These are phyloP conservation scores for Tetrahymena malaccensis DNA, from an alignment of 73 alveolate genomes.

Conservation along the genomic window DNA sequence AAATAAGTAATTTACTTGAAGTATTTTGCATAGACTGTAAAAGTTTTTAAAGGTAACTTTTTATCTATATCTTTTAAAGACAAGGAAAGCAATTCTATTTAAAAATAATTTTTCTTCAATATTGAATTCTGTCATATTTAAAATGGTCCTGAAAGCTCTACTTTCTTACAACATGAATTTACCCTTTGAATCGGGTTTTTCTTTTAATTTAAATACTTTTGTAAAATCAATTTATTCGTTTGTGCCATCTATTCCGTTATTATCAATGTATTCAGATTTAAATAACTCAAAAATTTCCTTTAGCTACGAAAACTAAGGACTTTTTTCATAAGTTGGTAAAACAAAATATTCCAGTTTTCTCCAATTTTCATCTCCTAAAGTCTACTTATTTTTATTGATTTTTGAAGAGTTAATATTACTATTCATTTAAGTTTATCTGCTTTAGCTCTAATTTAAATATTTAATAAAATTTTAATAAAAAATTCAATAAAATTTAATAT, in stretches of 20 bases:
- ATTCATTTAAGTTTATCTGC: neutral
- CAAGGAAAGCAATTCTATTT: conserved; percentile 23
- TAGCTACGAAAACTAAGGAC: neutral
- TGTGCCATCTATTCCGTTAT: neutral
- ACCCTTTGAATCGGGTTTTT: neutral
- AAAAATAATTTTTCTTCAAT: conserved; percentile 30
- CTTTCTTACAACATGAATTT: conserved; percentile 2
- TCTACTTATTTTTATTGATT: neutral
- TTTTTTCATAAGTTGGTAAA: neutral
- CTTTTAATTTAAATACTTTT: conserved; percentile 5
- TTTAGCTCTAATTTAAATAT: too few relatives aligned
- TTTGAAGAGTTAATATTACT: neutral
- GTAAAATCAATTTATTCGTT: neutral
- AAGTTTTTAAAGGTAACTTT: neutral
- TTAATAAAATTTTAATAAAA: too few relatives aligned
- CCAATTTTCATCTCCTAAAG: neutral
- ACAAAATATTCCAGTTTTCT: neutral
- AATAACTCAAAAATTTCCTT: neutral
- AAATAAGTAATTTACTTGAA: neutral
- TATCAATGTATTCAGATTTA: neutral
- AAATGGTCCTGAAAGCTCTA: neutral
- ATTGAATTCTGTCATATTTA: conserved; percentile 9
- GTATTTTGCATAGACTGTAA: neutral
- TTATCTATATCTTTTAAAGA: conserved; percentile 1
- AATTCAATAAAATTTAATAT: too few relatives aligned